Evolutionary conservation across 305 asterid species (phyloP).

Genomic region (Fraxinus sp.): DNA sequence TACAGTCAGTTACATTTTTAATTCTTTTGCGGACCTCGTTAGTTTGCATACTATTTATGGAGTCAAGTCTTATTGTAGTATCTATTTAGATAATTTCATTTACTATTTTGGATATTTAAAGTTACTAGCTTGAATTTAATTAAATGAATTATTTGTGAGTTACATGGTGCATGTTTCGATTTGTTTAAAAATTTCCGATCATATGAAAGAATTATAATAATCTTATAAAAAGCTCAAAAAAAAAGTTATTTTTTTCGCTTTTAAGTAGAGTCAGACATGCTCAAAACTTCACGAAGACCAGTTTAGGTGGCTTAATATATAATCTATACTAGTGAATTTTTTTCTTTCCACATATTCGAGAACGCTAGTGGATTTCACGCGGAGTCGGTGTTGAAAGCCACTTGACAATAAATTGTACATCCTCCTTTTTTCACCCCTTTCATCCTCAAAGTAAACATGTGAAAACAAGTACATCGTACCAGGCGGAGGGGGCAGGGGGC

Average conservation of each 20-base stretch:
- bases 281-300: neutral
- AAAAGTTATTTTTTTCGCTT: too few relatives aligned
- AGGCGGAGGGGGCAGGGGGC: too few relatives aligned
- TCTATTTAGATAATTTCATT: neutral
- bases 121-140: neutral
- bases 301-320: neutral
- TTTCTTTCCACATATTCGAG: neutral
- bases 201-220: too few relatives aligned
- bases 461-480: neutral
- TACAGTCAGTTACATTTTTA: neutral
- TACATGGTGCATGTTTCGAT: neutral
- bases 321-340: neutral
- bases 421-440: neutral
- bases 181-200: neutral
- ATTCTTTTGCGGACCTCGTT: too few relatives aligned
- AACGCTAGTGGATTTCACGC: neutral
- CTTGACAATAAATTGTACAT: slow-evolving; percentile 10
- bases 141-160: neutral
- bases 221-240: too few relatives aligned
- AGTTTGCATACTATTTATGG: neutral
- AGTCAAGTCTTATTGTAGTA: neutral
- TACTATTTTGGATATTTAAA: neutral
- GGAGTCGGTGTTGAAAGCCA: neutral
- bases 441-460: neutral
- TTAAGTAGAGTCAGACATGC: neutral